phyloP scores from a whole-genome alignment of 75 land plant genomes.

The Cupressus sempervirens region DNA sequence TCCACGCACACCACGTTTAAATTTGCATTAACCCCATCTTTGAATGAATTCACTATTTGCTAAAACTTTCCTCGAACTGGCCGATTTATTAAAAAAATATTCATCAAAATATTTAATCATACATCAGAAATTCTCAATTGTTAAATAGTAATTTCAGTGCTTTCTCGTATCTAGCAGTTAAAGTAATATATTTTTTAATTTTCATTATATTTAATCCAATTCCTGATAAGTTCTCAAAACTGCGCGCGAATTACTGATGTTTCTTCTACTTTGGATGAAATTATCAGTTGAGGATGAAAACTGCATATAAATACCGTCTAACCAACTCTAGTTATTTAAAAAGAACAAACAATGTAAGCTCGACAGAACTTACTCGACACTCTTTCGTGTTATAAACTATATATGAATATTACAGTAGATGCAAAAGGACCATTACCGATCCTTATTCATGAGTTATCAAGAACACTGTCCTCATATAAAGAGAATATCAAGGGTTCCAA shows the following conservation, averaged over 20 bases:
- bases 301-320: not conserved
- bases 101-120: not conserved
- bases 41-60: not conserved
- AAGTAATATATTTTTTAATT: not conserved
- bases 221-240: not conserved
- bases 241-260: not conserved
- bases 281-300: not conserved
- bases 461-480: not conserved
- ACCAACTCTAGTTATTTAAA: not conserved
- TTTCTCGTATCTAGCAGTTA: not conserved
- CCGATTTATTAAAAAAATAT: not conserved
- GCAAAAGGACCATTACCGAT: not conserved
- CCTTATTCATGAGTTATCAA: not conserved
- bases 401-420: not conserved
- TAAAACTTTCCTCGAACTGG: not conserved
- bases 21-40: not conserved
- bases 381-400: too few species aligned
- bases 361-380: too few species aligned
- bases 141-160: not conserved
- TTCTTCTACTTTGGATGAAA: not conserved
- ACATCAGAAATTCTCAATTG: not conserved
- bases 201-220: not conserved
- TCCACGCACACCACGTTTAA: too few species aligned
- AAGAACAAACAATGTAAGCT: not conserved
- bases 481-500: not conserved